phyloP scores from a whole-genome alignment of 208 protist genomes.

The Leishmania tropica region DNA sequence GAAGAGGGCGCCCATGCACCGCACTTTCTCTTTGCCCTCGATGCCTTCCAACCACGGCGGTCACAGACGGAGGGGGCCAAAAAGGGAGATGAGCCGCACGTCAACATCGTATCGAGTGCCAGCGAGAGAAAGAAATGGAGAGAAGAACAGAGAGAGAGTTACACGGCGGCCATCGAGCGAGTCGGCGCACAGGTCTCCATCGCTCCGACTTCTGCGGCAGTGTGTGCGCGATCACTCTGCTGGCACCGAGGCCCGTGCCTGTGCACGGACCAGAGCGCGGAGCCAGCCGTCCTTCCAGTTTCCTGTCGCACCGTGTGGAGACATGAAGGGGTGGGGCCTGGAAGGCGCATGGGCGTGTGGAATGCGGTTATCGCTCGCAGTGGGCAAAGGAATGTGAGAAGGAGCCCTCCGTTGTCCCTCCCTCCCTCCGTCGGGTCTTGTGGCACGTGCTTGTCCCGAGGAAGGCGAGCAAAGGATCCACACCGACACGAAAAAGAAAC shows the following conservation, averaged over 20 bases:
- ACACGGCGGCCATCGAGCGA: not conserved
- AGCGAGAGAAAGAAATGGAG: not conserved
- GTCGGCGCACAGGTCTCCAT: not conserved
- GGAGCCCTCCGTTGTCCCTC: not conserved
- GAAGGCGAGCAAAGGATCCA: too few species aligned
- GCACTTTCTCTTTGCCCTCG: not conserved
- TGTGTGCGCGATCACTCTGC: not conserved
- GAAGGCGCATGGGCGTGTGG: not conserved
- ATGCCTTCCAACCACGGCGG: not conserved
- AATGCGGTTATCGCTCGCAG: not conserved
- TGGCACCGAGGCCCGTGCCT: too few species aligned
- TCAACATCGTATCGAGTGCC: not conserved
- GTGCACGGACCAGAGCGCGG: not conserved
- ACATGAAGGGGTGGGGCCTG: not conserved
- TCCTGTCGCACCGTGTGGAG: not conserved
- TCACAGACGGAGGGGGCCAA: not conserved
- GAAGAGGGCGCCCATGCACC: not conserved
- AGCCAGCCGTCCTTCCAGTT: not conserved
- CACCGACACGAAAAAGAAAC: too few species aligned
- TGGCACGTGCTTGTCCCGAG: too few species aligned
- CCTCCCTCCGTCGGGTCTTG: not conserved
- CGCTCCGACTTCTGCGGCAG: not conserved
- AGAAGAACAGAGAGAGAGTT: not conserved
- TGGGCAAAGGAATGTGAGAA: not conserved
- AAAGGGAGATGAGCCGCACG: not conserved